Conservation (phyloP, 345 rosid genomes). For the Lepidium africanum region DNA sequence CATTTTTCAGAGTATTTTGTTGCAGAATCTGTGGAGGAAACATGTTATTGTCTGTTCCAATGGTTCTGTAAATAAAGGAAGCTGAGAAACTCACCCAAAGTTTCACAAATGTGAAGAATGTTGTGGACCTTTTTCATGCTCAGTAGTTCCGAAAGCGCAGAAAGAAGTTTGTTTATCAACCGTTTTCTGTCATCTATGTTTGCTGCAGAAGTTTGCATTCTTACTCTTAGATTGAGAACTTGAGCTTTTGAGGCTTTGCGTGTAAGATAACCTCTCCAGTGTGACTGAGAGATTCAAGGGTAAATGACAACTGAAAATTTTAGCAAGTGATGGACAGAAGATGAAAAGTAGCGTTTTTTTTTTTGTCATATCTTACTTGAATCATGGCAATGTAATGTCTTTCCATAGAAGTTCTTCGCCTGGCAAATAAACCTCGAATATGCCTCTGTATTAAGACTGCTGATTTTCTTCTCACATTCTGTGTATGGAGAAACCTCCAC, state of each 20-base stretch:
- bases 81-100: constrained; percentile 45
- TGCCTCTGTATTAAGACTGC: constrained; percentile 51
- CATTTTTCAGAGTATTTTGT: constrained; percentile 74
- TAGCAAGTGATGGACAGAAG: background rate
- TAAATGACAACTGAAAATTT: background rate
- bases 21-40: constrained; percentile 48
- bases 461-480: constrained; percentile 40
- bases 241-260: constrained; percentile 62
- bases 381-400: constrained; percentile 41
- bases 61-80: constrained; percentile 1
- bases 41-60: background rate
- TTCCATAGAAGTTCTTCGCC: constrained; percentile 36
- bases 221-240: constrained; percentile 50
- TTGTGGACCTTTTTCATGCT: constrained; percentile 68
- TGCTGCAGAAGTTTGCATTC: constrained; percentile 62
- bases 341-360: background rate
- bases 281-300: constrained; percentile 39
- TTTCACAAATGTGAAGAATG: constrained; percentile 79
- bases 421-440: constrained; percentile 51
- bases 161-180: constrained; percentile 64
- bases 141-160: constrained; percentile 67
- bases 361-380: constrained; percentile 49
- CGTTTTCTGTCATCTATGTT: constrained; percentile 80
- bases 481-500: constrained; percentile 58
- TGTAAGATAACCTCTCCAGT: constrained; percentile 73